Evolutionary conservation across 345 rosid species (phyloP).

Genomic region (Bruguiera parviflora): DNA sequence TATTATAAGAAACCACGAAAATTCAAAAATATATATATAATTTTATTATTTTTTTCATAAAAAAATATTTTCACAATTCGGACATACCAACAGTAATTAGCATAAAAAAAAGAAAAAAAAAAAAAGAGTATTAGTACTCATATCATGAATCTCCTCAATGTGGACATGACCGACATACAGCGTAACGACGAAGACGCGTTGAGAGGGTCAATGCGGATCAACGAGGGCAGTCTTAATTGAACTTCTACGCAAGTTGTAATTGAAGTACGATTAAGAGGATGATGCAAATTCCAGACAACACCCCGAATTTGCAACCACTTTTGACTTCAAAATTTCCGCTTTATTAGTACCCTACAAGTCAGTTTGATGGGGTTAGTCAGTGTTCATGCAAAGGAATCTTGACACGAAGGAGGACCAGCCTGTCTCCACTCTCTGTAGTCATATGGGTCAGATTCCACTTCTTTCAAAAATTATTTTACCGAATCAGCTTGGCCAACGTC

Average conservation of each 20-base stretch:
- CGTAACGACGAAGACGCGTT: slow-evolving; percentile 1
- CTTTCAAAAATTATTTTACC: slow-evolving; percentile 28
- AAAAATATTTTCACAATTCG: too few species aligned
- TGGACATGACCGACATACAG: slow-evolving; percentile 10
- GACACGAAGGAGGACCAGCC: slow-evolving; percentile 30
- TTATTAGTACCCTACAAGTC: neutral
- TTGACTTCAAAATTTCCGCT: slow-evolving; percentile 14
- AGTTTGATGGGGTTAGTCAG: neutral
- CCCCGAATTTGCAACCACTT: slow-evolving; percentile 7
- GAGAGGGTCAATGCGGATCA: neutral
- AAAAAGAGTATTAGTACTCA: too few species aligned
- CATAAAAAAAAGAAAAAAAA: too few species aligned
- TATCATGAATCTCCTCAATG: too few species aligned
- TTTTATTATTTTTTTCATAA: too few species aligned
- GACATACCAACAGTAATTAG: too few species aligned
- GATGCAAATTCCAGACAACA: slow-evolving; percentile 30
- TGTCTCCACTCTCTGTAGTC: slow-evolving; percentile 17
- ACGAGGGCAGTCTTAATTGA: neutral
- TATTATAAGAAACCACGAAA: too few species aligned
- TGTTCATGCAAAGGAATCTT: slow-evolving; percentile 16
- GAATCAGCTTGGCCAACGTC: slow-evolving; percentile 17
- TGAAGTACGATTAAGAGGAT: slow-evolving; percentile 7
- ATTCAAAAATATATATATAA: too few species aligned
- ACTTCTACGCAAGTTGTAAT: neutral
- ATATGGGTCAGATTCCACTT: slow-evolving; percentile 29